Conservation (phyloP, 2,329 filamentous ascomycete species). For the Rutstroemia sp. region DNA sequence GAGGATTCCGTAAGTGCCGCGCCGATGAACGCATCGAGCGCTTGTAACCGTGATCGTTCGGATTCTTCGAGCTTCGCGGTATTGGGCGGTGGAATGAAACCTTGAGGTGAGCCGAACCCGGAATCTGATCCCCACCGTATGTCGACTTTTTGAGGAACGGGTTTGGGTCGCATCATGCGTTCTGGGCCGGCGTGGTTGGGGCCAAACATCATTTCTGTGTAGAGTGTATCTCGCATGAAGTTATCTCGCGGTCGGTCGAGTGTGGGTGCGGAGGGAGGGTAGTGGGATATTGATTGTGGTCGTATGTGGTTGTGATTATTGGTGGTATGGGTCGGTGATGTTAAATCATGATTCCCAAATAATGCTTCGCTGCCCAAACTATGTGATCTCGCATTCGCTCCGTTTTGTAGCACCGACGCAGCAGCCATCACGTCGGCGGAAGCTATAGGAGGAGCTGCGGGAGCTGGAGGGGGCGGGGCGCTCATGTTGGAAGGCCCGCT, state of each 20-base stretch:
- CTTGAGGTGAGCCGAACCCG: conserved; percentile 50
- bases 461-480: background rate
- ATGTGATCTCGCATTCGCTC: conserved; percentile 23
- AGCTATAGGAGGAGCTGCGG: conserved; percentile 18
- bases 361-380: conserved; percentile 23
- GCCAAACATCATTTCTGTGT: conserved; percentile 25
- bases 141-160: conserved; percentile 28
- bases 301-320: conserved; percentile 14
- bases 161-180: conserved; percentile 11
- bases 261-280: conserved; percentile 6
- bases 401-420: conserved; percentile 47
- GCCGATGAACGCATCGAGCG: conserved; percentile 46
- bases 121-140: conserved; percentile 63
- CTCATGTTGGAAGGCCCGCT: conserved; percentile 11
- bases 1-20: conserved; percentile 29
- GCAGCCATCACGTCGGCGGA: conserved; percentile 52
- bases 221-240: conserved; percentile 20
- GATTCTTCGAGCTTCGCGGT: conserved; percentile 52
- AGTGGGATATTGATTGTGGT: conserved; percentile 23
- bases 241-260: conserved; percentile 13
- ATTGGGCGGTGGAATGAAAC: conserved; percentile 49
- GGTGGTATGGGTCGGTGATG: conserved; percentile 6
- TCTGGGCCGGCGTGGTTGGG: conserved; percentile 3
- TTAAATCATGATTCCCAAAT: conserved; percentile 16
- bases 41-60: conserved; percentile 46